Evolutionary conservation across 169 alveolate species (phyloP).

Genomic region (Ichthyophthirius multifiliis): DNA sequence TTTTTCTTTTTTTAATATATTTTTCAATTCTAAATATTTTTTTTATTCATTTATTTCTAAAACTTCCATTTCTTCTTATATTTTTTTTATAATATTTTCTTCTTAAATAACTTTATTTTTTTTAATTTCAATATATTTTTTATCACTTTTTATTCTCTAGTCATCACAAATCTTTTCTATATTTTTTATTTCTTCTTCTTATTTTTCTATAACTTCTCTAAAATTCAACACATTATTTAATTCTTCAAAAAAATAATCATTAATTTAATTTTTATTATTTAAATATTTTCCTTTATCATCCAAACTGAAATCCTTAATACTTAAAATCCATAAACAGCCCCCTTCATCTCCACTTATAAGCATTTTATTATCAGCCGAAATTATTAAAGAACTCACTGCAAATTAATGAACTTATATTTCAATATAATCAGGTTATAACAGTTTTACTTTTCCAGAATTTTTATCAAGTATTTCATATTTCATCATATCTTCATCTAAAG

Average conservation of each 20-base stretch:
- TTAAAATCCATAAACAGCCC: constrained; percentile 17
- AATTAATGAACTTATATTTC: constrained; percentile 30
- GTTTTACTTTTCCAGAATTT: constrained; percentile 14
- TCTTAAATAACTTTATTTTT: too few species aligned
- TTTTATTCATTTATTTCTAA: too few species aligned
- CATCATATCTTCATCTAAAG: constrained; percentile 25
- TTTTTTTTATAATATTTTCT: too few species aligned
- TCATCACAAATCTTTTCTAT: constrained; percentile 30
- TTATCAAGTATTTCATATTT: constrained; percentile 21
- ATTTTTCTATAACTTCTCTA: too few species aligned
- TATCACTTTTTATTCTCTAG: neutral
- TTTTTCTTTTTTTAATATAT: too few species aligned
- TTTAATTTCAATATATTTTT: too few species aligned
- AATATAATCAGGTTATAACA: constrained; percentile 27
- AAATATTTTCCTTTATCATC: constrained; percentile 3
- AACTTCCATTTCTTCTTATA: too few species aligned
- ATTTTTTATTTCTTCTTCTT: neutral
- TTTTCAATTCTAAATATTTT: too few species aligned
- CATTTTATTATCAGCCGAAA: constrained; percentile 25
- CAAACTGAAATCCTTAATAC: too few species aligned
- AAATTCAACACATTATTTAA: too few species aligned
- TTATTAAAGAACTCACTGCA: constrained; percentile 16
- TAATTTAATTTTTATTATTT: neutral
- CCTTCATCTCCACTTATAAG: constrained; percentile 38
- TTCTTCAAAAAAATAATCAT: neutral